phyloP scores from a whole-genome alignment of 75 land plant genomes.

The Sequoia sempervirens region DNA sequence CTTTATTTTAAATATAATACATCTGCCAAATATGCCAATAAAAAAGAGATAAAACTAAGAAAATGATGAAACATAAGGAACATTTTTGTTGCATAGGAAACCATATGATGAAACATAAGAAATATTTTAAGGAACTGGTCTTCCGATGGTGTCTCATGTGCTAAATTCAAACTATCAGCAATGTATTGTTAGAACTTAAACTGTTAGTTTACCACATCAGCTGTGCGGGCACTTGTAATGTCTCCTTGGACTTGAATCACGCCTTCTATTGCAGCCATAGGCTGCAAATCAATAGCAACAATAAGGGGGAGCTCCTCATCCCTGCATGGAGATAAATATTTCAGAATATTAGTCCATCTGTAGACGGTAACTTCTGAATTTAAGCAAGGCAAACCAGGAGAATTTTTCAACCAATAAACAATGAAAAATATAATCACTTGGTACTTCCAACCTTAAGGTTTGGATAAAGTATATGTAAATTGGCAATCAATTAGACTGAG shows the following conservation, averaged over 20 bases:
- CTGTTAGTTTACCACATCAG: conserved; percentile 64
- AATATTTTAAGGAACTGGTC: not conserved
- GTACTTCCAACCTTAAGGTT: not conserved
- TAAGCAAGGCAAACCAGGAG: not conserved
- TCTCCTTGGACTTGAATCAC: conserved; percentile 99
- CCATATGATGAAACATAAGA: not conserved
- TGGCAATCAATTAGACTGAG: not conserved
- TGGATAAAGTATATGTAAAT: not conserved
- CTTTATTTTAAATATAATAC: not conserved
- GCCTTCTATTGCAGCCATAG: conserved; percentile 99
- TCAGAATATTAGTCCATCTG: not conserved
- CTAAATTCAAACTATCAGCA: not conserved
- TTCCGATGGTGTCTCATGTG: not conserved
- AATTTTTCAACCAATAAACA: not conserved
- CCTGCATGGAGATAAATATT: conserved; percentile 11
- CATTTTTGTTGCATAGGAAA: not conserved
- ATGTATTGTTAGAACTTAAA: not conserved
- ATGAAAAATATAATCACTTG: not conserved
- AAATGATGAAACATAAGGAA: not conserved
- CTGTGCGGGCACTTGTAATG: conserved; percentile 95
- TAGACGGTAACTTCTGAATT: not conserved
- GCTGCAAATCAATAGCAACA: conserved; percentile 97
- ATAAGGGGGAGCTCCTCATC: conserved; percentile 76
- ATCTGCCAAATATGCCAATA: not conserved
- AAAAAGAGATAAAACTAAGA: not conserved